Evolutionary conservation across 495 filamentous ascomycete genomes (phyloP), one percentile per base, ranked within the genome.

Genomic region (Aspergillus funiculosus): DNA sequence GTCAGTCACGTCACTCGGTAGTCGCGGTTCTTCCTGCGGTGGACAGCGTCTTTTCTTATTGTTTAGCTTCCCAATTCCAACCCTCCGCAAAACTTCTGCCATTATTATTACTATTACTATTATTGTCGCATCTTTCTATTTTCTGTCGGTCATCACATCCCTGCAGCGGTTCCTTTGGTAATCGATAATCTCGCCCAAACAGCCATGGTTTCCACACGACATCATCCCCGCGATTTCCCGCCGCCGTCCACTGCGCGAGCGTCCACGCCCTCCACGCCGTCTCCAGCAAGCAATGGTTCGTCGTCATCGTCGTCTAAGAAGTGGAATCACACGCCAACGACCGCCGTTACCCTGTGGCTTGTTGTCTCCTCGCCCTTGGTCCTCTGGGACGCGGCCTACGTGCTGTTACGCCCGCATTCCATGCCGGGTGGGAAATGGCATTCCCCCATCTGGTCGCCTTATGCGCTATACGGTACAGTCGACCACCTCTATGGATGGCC

Each of bases 401-500:
- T 94, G 28, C 65, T 95, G 22, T 66, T 89, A 31, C 86, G 91
- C 14, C 91, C 91, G 22, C 76, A 81, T 64, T 82, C 77, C 35
- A 94, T 97, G 88, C 79, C 83, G 0, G 86, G 87, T 46, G 88
- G 89, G 5, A 62, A 65, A 26, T 65, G 86, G 34, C 87, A 94
- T 63, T 79, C 73, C 52, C 85, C 85, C 5, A 53, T 96, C 38
- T 95, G 79, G 78, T 66, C 66, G 10, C 89, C 86, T 0, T 95
- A 95, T 64, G 81, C 75, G 58, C 77, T 94, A 0, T 95, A 95
- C 67, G 83, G 82, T 21, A 74, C 66, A 26, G 70, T 95, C 44
- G 91, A 97, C 59, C 74, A 88, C 61, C 72, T 90, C 25, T 97
- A 97, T 65, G 87, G 89, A 18, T 83, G 76, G 75, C 83, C 84